Evolutionary conservation across 108 stramenopile genomes (phyloP).

Genomic region (Skeletonema grethae): DNA sequence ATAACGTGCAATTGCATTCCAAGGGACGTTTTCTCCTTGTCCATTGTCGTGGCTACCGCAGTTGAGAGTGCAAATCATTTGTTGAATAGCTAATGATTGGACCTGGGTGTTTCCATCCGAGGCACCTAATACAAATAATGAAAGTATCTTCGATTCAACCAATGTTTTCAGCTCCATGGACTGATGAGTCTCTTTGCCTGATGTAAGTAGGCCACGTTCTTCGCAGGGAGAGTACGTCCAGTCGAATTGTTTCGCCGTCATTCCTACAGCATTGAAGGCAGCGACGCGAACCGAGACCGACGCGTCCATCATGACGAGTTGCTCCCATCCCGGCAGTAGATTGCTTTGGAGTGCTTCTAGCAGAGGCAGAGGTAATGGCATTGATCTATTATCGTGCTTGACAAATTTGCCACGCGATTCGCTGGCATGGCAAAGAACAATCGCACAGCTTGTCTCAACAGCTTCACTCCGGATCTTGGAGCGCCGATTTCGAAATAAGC

Average conservation of each 20-base stretch:
- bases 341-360: slow-evolving; percentile 10
- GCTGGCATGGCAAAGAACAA: slow-evolving; percentile 14
- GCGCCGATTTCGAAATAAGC: slow-evolving; percentile 38
- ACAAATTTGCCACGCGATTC: background rate
- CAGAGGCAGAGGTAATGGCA: slow-evolving; percentile 13
- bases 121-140: slow-evolving; percentile 36
- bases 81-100: slow-evolving; percentile 29
- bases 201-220: no score
- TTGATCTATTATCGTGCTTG: slow-evolving; percentile 3
- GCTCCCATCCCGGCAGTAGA: slow-evolving; percentile 36
- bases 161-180: slow-evolving; percentile 9
- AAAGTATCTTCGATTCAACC: slow-evolving; percentile 23
- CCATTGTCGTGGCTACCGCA: background rate
- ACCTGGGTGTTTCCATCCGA: slow-evolving; percentile 20
- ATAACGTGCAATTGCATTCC: slow-evolving; percentile 15
- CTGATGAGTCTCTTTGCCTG: background rate
- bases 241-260: slow-evolving; percentile 12
- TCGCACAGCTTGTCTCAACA: slow-evolving; percentile 33
- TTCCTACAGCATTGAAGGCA: slow-evolving; percentile 20
- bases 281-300: slow-evolving; percentile 27
- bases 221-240: slow-evolving; percentile 25
- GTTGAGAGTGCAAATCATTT: slow-evolving; percentile 1
- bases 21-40: slow-evolving; percentile 1
- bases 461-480: slow-evolving; percentile 34
- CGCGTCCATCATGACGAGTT: slow-evolving; percentile 28